Evolutionary conservation across 2,329 filamentous ascomycete species (phyloP).

Genomic region (Cladosporium halotolerans): DNA sequence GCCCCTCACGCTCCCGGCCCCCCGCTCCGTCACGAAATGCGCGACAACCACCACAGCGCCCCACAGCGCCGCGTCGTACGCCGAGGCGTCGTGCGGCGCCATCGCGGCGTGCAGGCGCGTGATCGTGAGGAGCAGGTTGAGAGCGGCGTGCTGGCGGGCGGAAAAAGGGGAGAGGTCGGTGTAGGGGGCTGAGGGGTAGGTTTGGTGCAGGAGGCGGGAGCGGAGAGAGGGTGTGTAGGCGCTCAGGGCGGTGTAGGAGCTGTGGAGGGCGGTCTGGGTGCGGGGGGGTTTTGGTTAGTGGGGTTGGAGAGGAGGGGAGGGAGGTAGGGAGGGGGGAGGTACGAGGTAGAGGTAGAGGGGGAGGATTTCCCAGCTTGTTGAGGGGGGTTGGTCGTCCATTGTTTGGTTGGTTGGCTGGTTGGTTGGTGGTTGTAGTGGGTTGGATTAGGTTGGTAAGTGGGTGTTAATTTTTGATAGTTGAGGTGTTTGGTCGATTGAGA

Average conservation of each 20-base stretch:
- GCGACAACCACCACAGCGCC: background rate
- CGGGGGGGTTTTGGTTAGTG: too few relatives aligned
- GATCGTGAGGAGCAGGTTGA: slow-evolving; percentile 1
- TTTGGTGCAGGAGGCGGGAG: background rate
- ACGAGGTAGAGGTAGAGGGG: too few relatives aligned
- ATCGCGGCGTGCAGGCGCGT: slow-evolving; percentile 1
- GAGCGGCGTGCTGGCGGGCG: slow-evolving; percentile 1
- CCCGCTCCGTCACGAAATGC: slow-evolving; percentile 2
- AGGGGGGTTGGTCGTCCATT: too few relatives aligned
- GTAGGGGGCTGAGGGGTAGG: background rate
- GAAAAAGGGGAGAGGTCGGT: background rate
- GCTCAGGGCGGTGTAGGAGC: background rate
- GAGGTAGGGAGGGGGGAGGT: too few relatives aligned
- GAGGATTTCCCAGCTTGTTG: too few relatives aligned
- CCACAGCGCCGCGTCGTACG: slow-evolving; percentile 1
- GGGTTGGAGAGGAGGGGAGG: too few relatives aligned
- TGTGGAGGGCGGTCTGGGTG: slow-evolving; percentile 1
- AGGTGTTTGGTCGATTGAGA: too few relatives aligned
- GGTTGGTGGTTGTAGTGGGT: too few relatives aligned
- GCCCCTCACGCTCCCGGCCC: background rate
- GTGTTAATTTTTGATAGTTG: too few relatives aligned
- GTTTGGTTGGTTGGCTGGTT: too few relatives aligned
- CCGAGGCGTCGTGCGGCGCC: background rate
- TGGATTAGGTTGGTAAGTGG: too few relatives aligned
- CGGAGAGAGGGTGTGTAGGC: slow-evolving; percentile 3